Evolutionary conservation across 2,329 filamentous ascomycete species (phyloP).

Genomic region (Fusarium sp.): DNA sequence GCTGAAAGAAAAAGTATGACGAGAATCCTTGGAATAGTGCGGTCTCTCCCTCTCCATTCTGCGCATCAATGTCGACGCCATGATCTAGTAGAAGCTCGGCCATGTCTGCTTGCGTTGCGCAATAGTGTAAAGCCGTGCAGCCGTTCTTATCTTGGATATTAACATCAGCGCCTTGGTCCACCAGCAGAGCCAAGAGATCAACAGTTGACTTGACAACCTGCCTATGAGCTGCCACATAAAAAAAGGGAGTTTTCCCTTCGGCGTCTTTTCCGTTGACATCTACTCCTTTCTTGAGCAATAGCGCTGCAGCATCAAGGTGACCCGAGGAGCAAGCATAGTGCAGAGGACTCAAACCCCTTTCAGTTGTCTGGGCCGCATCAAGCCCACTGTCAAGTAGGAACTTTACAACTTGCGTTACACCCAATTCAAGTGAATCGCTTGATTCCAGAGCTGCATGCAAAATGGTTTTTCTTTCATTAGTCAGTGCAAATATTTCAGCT

Average conservation of each 20-base stretch:
- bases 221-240: background rate
- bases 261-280: background rate
- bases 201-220: background rate
- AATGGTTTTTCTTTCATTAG: rapidly evolving
- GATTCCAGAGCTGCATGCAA: background rate
- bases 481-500: background rate
- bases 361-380: background rate
- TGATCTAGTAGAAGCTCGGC: background rate
- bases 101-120: background rate
- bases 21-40: background rate
- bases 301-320: background rate
- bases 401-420: background rate
- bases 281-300: background rate
- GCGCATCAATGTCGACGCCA: background rate
- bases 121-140: background rate
- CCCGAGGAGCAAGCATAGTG: background rate
- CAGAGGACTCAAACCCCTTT: rapidly evolving
- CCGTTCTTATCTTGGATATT: background rate
- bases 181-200: background rate
- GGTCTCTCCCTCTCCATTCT: background rate
- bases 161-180: background rate
- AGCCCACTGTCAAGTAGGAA: background rate
- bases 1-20: too few species aligned
- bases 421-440: rapidly evolving
- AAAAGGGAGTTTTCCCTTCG: background rate